phyloP scores from a whole-genome alignment of 1,284 basidiomycete genomes.

The Athelia sp. region DNA sequence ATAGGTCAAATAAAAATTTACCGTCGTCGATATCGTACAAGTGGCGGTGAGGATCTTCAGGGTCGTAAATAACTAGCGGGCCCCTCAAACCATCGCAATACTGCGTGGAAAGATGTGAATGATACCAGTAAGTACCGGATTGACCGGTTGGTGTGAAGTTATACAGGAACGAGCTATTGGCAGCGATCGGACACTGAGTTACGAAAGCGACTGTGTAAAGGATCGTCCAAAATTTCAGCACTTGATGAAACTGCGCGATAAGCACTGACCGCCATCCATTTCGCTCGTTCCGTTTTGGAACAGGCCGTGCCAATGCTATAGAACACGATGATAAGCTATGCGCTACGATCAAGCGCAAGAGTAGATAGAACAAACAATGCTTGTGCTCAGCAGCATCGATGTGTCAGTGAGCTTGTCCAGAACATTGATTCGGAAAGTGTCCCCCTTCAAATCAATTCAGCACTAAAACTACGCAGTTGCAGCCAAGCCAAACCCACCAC shows the following conservation, averaged over 20 bases:
- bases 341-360: constrained; percentile 3
- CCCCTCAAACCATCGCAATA: constrained; percentile 27
- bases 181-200: no score
- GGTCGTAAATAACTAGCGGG: no score
- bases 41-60: constrained; percentile 17
- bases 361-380: constrained; percentile 7
- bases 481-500: no score
- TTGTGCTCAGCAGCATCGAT: constrained; percentile 7
- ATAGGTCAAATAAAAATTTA: no score
- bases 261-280: constrained; percentile 22
- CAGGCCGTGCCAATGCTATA: constrained; percentile 35
- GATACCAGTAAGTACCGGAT: constrained; percentile 33
- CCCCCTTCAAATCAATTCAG: no score
- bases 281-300: no score
- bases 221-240: no score
- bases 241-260: constrained; percentile 28
- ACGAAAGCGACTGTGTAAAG: constrained; percentile 47
- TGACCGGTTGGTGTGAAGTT: constrained; percentile 29
- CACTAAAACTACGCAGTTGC: no score
- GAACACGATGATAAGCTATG: neutral
- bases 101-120: constrained; percentile 22
- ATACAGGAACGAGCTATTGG: constrained; percentile 33
- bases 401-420: constrained; percentile 12
- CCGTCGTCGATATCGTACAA: constrained; percentile 14
- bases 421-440: constrained; percentile 7